Evolutionary conservation across 768 basidiomycete species (phyloP).

Genomic region (Pleurotus djamor): DNA sequence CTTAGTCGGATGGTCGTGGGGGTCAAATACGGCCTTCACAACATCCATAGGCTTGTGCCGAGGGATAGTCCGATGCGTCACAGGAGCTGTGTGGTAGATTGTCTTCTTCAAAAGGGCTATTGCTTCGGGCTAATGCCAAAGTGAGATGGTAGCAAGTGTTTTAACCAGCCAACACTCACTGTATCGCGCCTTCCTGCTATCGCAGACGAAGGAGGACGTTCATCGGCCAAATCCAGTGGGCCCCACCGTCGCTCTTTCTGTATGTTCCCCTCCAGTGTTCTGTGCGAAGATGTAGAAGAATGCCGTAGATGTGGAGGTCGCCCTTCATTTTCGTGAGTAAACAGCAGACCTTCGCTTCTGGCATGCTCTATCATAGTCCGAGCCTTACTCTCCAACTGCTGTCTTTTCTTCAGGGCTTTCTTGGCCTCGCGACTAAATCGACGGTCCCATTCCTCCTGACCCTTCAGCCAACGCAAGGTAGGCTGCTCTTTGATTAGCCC

Average conservation of each 20-base stretch:
- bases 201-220: slow-evolving; percentile 68
- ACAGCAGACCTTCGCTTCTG: slow-evolving; percentile 40
- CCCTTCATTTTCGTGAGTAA: slow-evolving; percentile 5
- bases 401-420: slow-evolving; percentile 39
- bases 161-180: slow-evolving; percentile 25
- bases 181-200: slow-evolving; percentile 74
- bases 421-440: slow-evolving; percentile 40
- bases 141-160: too few species aligned
- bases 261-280: slow-evolving; percentile 22
- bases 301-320: background rate
- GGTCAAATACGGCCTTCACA: slow-evolving; percentile 47
- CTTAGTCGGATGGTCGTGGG: slow-evolving; percentile 42
- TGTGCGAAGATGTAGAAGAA: background rate
- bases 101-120: slow-evolving; percentile 53
- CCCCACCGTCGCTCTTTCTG: slow-evolving; percentile 46
- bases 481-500: slow-evolving; percentile 77
- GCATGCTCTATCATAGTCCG: slow-evolving; percentile 42
- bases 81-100: slow-evolving; percentile 54
- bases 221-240: slow-evolving; percentile 59
- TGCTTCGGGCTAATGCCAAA: too few species aligned
- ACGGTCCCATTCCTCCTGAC: slow-evolving; percentile 63
- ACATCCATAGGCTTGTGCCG: slow-evolving; percentile 41
- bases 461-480: slow-evolving; percentile 60
- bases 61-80: slow-evolving; percentile 51
- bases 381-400: slow-evolving; percentile 43